These are phyloP conservation scores for Volvox reticuliferus DNA, from an alignment of 139 green algal genomes.

Conservation along the genomic window DNA sequence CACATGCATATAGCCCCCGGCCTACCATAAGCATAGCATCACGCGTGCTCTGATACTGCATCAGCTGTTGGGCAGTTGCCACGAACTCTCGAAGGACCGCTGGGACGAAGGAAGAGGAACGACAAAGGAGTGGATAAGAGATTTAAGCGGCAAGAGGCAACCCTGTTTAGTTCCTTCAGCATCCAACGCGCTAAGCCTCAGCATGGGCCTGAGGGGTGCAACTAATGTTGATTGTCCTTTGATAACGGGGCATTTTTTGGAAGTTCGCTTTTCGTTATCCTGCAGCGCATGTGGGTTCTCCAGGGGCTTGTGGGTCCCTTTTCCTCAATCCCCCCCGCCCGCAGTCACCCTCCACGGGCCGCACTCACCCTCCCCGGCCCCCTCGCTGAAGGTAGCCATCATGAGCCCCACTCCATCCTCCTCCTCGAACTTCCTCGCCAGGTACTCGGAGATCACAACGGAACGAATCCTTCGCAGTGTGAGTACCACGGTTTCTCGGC, in stretches of 20 bases:
- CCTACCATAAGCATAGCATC: constrained; percentile 42
- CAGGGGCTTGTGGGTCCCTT: background rate
- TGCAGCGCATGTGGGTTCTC: too few relatives aligned
- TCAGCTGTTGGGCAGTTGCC: constrained; percentile 3
- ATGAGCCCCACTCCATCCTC: constrained; percentile 12
- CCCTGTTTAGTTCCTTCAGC: too few relatives aligned
- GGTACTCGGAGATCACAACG: constrained; percentile 5
- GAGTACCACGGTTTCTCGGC: constrained; percentile 27
- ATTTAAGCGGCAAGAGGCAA: background rate
- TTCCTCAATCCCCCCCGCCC: background rate
- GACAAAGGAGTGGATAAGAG: too few relatives aligned
- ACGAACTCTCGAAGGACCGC: constrained; percentile 25
- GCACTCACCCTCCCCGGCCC: background rate
- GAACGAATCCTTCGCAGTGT: constrained; percentile 13
- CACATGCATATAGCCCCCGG: background rate
- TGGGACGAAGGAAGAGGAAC: background rate
- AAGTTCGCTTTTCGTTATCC: too few relatives aligned
- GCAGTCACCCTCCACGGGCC: too few relatives aligned
- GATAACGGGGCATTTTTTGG: too few relatives aligned
- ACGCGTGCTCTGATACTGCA: constrained; percentile 7
- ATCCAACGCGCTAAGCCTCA: background rate
- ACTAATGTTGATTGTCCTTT: background rate
- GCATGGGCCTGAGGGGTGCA: background rate
- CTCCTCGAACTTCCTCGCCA: constrained; percentile 30
- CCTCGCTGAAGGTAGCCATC: background rate